Base-by-base conservation (phyloP, 2,329 filamentous ascomycete species). In the Cladorrhinum sp. region DNA sequence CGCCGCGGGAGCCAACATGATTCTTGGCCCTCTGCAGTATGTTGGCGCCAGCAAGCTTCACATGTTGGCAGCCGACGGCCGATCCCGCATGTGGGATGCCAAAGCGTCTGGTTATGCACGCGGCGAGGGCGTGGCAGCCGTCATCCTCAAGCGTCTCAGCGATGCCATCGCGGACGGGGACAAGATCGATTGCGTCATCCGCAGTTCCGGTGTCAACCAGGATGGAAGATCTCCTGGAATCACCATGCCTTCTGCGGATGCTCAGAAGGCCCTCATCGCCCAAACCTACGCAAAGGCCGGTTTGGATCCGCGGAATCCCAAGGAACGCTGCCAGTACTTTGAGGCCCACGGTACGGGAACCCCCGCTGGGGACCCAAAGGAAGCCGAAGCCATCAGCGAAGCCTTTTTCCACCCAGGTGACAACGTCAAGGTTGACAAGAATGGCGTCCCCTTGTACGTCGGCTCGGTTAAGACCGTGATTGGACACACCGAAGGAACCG, bases 71-170 rank as follows among this genome's bases (percentile, higher is more conserved):
- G 71, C 73, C 1, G 66, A 72, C 1, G 74, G 75, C 0, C 70
- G 69, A 42, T 78, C 72, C 39, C 70, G 72, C 20, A 74, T 74
- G 63, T 83, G 77, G 68, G 81, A 83, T 62, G 67, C 68, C 0
- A 66, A 67, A 8, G 82, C 78, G 0, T 74, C 81, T 57, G 83
- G 83, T 0, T 86, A 84, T 63, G 80, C 74, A 1, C 73, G 82
- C 14, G 82, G 81, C 1, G 82, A 85, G 62, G 82, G 81, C 2
- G 65, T 79, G 12, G 77, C 73, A 0, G 73, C 76, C 2, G 46
- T 85, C 0, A 61, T 83, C 0, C 60, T 85, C 1, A 85, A 85
- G 68, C 73, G 65, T 1, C 68, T 76, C 2, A 73, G 74, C 7
- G 72, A 73, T 26, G 83, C 83, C 0, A 58, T 85, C 8, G 68